A percentile compares a stretch with the other conserved stretches of the same genome.
Evolutionary conservation across 805 yeast genomes (phyloP).

Genomic region (Phaffomyces opuntiae): DNA sequence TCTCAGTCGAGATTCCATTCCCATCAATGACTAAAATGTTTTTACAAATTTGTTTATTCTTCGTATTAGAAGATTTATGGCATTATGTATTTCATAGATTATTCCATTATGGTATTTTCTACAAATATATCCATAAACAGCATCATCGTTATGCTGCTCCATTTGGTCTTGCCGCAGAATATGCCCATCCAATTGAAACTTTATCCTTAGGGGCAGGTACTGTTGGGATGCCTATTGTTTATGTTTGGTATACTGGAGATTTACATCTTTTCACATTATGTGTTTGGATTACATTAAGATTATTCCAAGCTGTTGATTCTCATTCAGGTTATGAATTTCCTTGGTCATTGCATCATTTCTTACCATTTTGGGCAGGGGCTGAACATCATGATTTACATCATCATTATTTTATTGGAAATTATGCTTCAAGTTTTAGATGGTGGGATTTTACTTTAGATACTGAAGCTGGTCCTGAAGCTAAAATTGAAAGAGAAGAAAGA

Average conservation of each 20-base stretch:
- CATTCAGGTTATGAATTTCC: conserved; percentile 99
- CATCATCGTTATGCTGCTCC: conserved; percentile 98
- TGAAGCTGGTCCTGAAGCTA: conserved; percentile 83
- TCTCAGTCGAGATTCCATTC: conserved; percentile 76
- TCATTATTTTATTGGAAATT: conserved; percentile 91
- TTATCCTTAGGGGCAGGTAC: conserved; percentile 84
- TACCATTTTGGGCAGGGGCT: conserved; percentile 98
- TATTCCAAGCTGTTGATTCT: conserved; percentile 95
- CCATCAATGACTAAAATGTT: conserved; percentile 56
- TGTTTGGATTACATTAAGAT: conserved; percentile 79
- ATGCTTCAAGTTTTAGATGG: conserved; percentile 92
- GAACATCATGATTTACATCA: conserved; percentile 98
- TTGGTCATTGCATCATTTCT: conserved; percentile 84
- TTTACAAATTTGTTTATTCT: conserved; percentile 68
- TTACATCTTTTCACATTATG: conserved; percentile 88
- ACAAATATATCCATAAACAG: conserved; percentile 92
- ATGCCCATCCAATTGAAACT: conserved; percentile 95
- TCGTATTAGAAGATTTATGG: conserved; percentile 89
- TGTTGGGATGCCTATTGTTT: conserved; percentile 87
- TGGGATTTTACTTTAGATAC: conserved; percentile 87
- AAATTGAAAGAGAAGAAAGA: conserved; percentile 61
- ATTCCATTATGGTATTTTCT: conserved; percentile 82
- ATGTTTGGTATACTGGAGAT: conserved; percentile 67
- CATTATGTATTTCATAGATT: conserved; percentile 94
- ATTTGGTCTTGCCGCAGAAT: conserved; percentile 94